Percentiles rank a stretch among this genome's conserved stretches.
Evolutionary conservation across 257 asterid species (phyloP).

Genomic region (Knoxia roxburghii): DNA sequence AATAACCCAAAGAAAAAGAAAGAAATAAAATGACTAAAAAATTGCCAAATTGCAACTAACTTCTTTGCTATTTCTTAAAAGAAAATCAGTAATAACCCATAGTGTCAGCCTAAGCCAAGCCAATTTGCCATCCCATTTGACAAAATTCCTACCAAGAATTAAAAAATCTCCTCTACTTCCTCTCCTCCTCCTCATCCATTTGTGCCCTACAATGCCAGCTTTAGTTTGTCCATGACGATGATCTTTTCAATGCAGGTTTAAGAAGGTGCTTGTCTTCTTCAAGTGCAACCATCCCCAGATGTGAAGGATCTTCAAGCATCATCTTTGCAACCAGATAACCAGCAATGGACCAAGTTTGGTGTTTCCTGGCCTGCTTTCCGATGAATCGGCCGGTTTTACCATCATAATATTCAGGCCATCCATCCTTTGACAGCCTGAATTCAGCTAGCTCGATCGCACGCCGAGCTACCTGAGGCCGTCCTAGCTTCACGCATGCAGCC

Average conservation of each 20-base stretch:
- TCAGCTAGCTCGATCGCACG: conserved; percentile 61
- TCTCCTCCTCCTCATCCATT: neutral
- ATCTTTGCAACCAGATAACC: conserved; percentile 65
- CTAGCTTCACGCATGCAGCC: conserved; percentile 62
- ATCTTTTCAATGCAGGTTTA: conserved; percentile 49
- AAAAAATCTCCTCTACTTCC: neutral
- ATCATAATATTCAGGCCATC: conserved; percentile 70
- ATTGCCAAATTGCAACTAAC: neutral
- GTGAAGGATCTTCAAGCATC: conserved; percentile 69
- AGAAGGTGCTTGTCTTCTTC: conserved; percentile 55
- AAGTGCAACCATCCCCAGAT: conserved; percentile 53
- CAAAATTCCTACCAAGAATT: neutral
- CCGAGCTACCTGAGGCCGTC: conserved; percentile 59
- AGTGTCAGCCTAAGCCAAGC: neutral
- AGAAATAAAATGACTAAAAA: too few species aligned
- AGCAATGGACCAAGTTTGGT: conserved; percentile 64
- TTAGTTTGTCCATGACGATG: conserved; percentile 45
- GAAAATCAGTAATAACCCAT: neutral
- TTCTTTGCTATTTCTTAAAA: neutral
- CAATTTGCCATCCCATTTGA: neutral
- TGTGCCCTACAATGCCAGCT: neutral
- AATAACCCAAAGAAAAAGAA: too few species aligned
- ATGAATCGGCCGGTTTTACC: conserved; percentile 50
- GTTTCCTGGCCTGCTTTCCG: conserved; percentile 59
- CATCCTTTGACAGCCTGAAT: conserved; percentile 47